Conservation (phyloP, 768 basidiomycete species). For the Baorangia bicolor region DNA sequence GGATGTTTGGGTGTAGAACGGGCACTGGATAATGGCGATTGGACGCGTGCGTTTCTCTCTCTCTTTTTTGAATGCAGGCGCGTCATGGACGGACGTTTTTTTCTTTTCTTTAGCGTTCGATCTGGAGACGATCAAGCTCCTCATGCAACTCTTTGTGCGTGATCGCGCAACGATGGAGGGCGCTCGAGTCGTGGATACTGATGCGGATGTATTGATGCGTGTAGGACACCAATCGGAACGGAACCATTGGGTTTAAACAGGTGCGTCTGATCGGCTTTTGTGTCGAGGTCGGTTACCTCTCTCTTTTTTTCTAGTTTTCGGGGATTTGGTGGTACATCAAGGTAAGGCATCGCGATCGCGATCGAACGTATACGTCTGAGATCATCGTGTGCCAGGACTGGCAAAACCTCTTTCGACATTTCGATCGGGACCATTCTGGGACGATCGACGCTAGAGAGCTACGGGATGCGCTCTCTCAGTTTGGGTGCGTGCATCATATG, state of each 20-base stretch:
- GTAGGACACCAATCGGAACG: slow-evolving; percentile 69
- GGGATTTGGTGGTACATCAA: slow-evolving; percentile 85
- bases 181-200: neutral
- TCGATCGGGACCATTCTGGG: slow-evolving; percentile 82
- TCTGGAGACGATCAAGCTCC: slow-evolving; percentile 80
- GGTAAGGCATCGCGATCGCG: slow-evolving; percentile 24
- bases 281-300: too few species aligned
- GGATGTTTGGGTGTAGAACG: slow-evolving; percentile 15
- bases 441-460: slow-evolving; percentile 74
- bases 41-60: slow-evolving; percentile 57
- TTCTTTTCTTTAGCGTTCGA: slow-evolving; percentile 67
- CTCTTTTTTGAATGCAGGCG: neutral
- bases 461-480: slow-evolving; percentile 63
- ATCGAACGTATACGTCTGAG: too few species aligned
- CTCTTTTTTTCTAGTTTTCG: slow-evolving; percentile 44
- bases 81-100: neutral
- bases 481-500: slow-evolving; percentile 56
- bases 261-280: slow-evolving; percentile 33
- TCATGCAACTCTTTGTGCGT: slow-evolving; percentile 78
- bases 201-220: neutral
- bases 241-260: slow-evolving; percentile 80
- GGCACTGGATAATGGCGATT: slow-evolving; percentile 62
- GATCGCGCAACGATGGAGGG: neutral
- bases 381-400: too few species aligned
- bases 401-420: slow-evolving; percentile 82